Evolutionary conservation across 176 grass and related monocot genomes (phyloP).

Genomic region (Alloteropsis semialata): DNA sequence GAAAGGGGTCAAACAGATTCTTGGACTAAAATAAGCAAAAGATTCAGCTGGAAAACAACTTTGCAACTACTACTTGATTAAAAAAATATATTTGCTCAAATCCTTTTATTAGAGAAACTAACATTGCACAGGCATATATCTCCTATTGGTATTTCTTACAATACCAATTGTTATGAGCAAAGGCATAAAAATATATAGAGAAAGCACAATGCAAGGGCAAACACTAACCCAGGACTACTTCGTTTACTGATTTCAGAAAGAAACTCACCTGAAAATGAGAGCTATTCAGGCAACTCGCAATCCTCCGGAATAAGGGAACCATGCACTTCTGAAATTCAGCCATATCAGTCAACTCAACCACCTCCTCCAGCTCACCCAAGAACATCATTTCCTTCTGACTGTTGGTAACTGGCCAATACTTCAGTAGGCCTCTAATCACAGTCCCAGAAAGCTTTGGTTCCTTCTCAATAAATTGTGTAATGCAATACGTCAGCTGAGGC

Average conservation of each 20-base stretch:
- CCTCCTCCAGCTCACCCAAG: slow-evolving; percentile 92
- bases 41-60: slow-evolving; percentile 23
- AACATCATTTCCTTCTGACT: slow-evolving; percentile 98
- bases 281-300: slow-evolving; percentile 80
- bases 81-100: not conserved
- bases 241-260: slow-evolving; percentile 9
- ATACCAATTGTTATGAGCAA: not conserved
- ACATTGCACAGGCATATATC: not conserved
- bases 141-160: not conserved
- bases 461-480: slow-evolving; percentile 92
- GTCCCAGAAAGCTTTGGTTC: slow-evolving; percentile 75
- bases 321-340: slow-evolving; percentile 89
- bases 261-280: slow-evolving; percentile 85
- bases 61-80: slow-evolving; percentile 28
- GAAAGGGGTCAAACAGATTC: slow-evolving; percentile 21
- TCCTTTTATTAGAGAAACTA: not conserved
- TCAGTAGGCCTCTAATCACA: slow-evolving; percentile 80
- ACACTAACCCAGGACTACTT: not conserved
- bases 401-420: slow-evolving; percentile 88
- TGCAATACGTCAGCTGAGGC: slow-evolving; percentile 81
- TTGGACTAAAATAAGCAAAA: slow-evolving; percentile 24
- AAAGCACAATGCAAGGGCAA: not conserved
- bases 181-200: not conserved
- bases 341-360: slow-evolving; percentile 77
- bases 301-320: slow-evolving; percentile 68